Evolutionary conservation across 1,284 basidiomycete genomes (phyloP), one percentile per base, ranked within the genome.

Genomic region (Bjerkandera adusta): DNA sequence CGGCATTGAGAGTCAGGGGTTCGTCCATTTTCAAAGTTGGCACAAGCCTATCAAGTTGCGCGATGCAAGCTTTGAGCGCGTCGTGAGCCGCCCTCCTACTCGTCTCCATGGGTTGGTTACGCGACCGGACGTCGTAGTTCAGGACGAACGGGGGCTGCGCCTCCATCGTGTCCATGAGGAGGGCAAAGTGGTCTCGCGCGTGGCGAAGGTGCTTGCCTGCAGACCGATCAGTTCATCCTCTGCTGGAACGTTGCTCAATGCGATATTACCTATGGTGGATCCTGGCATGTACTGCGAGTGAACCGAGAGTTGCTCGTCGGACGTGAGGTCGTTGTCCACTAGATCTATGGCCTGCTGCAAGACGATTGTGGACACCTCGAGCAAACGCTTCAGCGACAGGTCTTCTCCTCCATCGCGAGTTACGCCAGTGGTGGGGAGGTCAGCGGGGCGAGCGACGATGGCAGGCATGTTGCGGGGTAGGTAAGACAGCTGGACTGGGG

Each of bases 91-190:
- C 77, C 21, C 64, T 57, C 25, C 79, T 75, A 47, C 72, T 83
- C 42, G 69, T 77, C 65, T 92, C 89, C 85, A 92, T 90, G 3
- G 86, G 85, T 3, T 84, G 87, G 61, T 90, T 87, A 33, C 89
- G 79, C 43, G 68, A 69, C 53, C 89, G 75, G 10, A 74, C 71
- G 64, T 92, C 89, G 62, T 92, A 92, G 27, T 82, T 84, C 36
- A 92, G 62, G 37, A 75, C 62, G 52, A 74, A 69, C 30, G 85
- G 81, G 5, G 72, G 60, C 18, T 72, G 65, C 8, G 69, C 67
- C n/a, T 69, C 59, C 36, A 81, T 64, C 43, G 73, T 77, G 37
- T 84, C 76, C 36, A 81, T 58, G 4, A 91, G 72, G 25, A 90
- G 72, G 39, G 75, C 69, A 61, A 85, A 91, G 59, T 91, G 89